Percentiles rank a stretch among this genome's conserved stretches.
Conservation (phyloP, 805 yeast species). For the Zygoascus bituminiphila region DNA sequence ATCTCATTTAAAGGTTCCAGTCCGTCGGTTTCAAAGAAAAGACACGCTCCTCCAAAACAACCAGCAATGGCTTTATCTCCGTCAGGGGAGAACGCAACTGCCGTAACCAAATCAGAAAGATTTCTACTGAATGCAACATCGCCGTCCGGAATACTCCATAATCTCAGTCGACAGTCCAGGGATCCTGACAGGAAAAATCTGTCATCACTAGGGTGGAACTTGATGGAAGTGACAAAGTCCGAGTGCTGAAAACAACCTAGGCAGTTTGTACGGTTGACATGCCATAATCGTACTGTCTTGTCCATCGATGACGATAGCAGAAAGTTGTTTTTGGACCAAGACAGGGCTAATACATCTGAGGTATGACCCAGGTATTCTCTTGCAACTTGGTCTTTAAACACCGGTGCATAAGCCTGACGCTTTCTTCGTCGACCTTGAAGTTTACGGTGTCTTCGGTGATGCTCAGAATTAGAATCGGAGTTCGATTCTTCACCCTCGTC, state of each 20-base stretch:
- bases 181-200: conserved; percentile 79
- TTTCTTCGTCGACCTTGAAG: conserved; percentile 1
- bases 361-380: conserved; percentile 58
- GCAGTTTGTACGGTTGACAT: conserved; percentile 56
- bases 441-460: background rate
- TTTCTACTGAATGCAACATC: conserved; percentile 53
- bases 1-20: conserved; percentile 45
- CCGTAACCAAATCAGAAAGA: conserved; percentile 62
- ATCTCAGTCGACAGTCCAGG: conserved; percentile 59
- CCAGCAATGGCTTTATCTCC: conserved; percentile 58
- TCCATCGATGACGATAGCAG: conserved; percentile 78
- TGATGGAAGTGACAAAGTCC: conserved; percentile 76
- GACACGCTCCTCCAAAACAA: conserved; percentile 66
- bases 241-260: conserved; percentile 59
- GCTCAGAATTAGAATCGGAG: background rate
- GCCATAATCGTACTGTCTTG: conserved; percentile 77
- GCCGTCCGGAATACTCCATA: conserved; percentile 81
- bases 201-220: conserved; percentile 80
- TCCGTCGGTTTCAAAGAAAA: conserved; percentile 55
- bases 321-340: conserved; percentile 86
- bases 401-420: conserved; percentile 51
- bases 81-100: conserved; percentile 62
- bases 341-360: conserved; percentile 61
- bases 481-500: conserved; percentile 11
- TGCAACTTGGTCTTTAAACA: conserved; percentile 61